Base-by-base conservation (phyloP, 768 basidiomycete species). In the Boletus eberwhitei region DNA sequence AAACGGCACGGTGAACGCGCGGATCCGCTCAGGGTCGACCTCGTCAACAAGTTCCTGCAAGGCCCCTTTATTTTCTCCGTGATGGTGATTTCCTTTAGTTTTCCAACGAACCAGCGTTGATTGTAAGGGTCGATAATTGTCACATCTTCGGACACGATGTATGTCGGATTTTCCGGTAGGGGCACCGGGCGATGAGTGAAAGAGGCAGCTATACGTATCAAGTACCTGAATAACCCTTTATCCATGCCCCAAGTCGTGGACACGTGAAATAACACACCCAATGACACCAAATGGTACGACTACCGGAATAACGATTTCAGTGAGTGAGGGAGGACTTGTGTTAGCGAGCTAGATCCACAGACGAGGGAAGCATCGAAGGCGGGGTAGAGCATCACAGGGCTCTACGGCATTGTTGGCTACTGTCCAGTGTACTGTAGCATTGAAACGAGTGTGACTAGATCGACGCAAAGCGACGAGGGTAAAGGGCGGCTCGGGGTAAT, bases 71-170 rank as follows among this genome's bases (percentile, higher is more conserved):
- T 29, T 29, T 9, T 92, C 73, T 95, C 93, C 13, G 84, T 86
- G 58, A 86, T 80, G 67, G 84, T 71, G 64, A 86, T 85, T 68
- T 86, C 93, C 69, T 93, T 94, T 16, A 93, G 94, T 61, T 90
- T 87, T 63, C 93, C 91, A 61, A 85, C 86, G 58, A 97, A 47
- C 93, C 94, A 3, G 94, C 93, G 69, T 97, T 93, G 66, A 97
- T 95, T 57, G 93, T 96, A 37, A 26, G 93, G 93, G 3, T 96
- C 94, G 56, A 97, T 93, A 68, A 96, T 95, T 39, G 93, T 9
- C 29, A 29, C 8, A 1, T 29, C 93, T 68, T 97, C 93, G 2
- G 83, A 79, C 48, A 93, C 88, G 64, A 90, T 75, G 69, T 95
- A 96, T 21, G 93, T 95, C 2, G 93, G 92, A 68, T 92, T 87